A percentile compares a stretch with the other conserved stretches of the same genome.
phyloP scores from a whole-genome alignment of 2,329 filamentous ascomycete genomes.

The Fusarium chaquense region DNA sequence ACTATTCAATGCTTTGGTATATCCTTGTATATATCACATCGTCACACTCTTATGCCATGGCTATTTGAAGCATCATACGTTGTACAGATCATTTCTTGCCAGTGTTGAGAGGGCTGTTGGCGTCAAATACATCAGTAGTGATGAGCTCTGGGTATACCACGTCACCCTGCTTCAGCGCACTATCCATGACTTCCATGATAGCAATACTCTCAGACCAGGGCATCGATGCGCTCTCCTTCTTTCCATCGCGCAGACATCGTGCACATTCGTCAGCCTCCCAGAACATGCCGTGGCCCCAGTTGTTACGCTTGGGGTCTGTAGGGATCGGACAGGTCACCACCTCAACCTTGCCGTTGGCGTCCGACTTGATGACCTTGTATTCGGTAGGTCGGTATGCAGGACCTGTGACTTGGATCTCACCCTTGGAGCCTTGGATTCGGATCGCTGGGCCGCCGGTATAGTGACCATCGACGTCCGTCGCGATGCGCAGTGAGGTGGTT shows the following conservation, averaged over 20 bases:
- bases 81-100: constrained; percentile 54
- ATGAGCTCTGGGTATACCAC: constrained; percentile 68
- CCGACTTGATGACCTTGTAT: constrained; percentile 72
- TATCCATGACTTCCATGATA: constrained; percentile 82
- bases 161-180: constrained; percentile 65
- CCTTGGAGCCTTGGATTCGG: constrained; percentile 82
- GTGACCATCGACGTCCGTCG: constrained; percentile 70
- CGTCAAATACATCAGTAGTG: constrained; percentile 68
- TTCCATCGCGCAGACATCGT: constrained; percentile 79
- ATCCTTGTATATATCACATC: constrained; percentile 9
- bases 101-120: constrained; percentile 72
- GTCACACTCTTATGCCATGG: constrained; percentile 4
- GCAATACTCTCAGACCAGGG: constrained; percentile 81
- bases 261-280: constrained; percentile 88
- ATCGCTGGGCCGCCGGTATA: constrained; percentile 74
- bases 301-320: constrained; percentile 58
- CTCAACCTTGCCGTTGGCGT: constrained; percentile 61
- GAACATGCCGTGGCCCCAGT: constrained; percentile 84
- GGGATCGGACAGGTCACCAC: constrained; percentile 67
- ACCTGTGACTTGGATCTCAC: constrained; percentile 84
- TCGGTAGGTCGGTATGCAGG: constrained; percentile 76
- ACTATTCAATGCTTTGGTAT: constrained; percentile 7
- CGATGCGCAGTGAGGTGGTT: constrained; percentile 72
- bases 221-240: constrained; percentile 78
- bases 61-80: not conserved